Base-by-base conservation (phyloP, 1,284 basidiomycete species). In the Tylopilus sp. region DNA sequence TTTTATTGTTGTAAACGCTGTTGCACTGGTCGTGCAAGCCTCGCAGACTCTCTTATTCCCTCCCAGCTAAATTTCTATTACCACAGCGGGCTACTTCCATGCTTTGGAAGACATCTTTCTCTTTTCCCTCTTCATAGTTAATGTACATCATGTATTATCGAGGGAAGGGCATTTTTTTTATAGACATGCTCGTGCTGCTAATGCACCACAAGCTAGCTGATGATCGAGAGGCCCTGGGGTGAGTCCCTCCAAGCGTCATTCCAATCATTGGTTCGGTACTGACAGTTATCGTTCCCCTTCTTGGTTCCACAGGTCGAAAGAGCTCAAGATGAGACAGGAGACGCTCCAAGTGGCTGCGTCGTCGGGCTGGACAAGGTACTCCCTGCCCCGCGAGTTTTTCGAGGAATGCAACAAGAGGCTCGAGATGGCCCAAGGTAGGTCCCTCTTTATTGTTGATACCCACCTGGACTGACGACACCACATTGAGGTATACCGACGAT, bases 181-280 rank as follows among this genome's bases (percentile, higher is more conserved):
- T 91, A 9, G 88, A 92, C 53, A 98, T 98, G 95, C 86, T 99
- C 18, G 77, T 94, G 56, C 81, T 99, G 61, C 82, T 99, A 44
- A 94, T 95, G 1, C 96, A 98, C 76, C 91, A 98, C 81, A 97
- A 95, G 79, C 82, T 99, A 64, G 96, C 99, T 70, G 89, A 96
- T 65, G 95, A 98, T 76, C 89, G 89, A 39, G 91, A 95, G 58
- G 95, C 95, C 18, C 81, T 97, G n/a, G 86, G 90, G 95, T 96
- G 75, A 77, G 92, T 78, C 32, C 29, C 29, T 29, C 12, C 47
- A 24, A 7, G n/a, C 13, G 13, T 29, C 29, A 29, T 29, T 29
- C 29, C 29, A 29, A 49, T 24, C 24, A 49, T 49, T 24, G 13
- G n/a, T n/a, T 49, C n/a, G n/a, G 29, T 29, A 29, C 44, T 47